These are phyloP conservation scores for Penicillium expansum DNA, from an alignment of 2,329 filamentous ascomycete genomes.

Conservation along the genomic window DNA sequence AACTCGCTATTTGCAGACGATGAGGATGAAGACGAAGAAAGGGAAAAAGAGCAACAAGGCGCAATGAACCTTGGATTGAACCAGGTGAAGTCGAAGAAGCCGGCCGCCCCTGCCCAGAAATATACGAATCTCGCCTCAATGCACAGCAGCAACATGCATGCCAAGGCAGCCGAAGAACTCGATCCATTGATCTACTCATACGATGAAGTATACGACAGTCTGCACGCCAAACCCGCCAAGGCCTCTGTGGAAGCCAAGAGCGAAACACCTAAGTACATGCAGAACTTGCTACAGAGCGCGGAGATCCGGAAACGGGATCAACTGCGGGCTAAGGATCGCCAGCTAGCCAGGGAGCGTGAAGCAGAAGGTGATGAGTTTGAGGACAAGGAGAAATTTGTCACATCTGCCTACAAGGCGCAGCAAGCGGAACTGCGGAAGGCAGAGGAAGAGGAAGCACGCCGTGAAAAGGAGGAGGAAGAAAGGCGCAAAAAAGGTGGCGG, in stretches of 20 bases:
- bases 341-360: slow-evolving; percentile 60
- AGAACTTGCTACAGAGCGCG: slow-evolving; percentile 57
- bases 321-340: slow-evolving; percentile 59
- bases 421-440: slow-evolving; percentile 58
- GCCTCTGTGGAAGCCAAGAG: slow-evolving; percentile 19
- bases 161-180: slow-evolving; percentile 43
- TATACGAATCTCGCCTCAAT: slow-evolving; percentile 48
- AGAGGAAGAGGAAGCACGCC: slow-evolving; percentile 58
- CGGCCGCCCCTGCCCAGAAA: slow-evolving; percentile 22
- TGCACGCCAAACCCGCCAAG: slow-evolving; percentile 42
- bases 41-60: slow-evolving; percentile 15
- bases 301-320: slow-evolving; percentile 63
- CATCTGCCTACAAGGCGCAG: slow-evolving; percentile 62
- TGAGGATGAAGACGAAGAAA: slow-evolving; percentile 32
- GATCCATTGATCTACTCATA: slow-evolving; percentile 52
- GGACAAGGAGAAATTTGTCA: slow-evolving; percentile 67
- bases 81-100: slow-evolving; percentile 17
- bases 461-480: slow-evolving; percentile 54
- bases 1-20: slow-evolving; percentile 39
- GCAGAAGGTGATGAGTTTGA: slow-evolving; percentile 65
- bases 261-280: slow-evolving; percentile 59
- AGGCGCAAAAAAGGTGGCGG: slow-evolving; percentile 47
- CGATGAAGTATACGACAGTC: slow-evolving; percentile 49
- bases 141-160: slow-evolving; percentile 47
- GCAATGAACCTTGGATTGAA: slow-evolving; percentile 28